phyloP scores from a whole-genome alignment of 2,329 filamentous ascomycete genomes.

The Arthroderma sp. region DNA sequence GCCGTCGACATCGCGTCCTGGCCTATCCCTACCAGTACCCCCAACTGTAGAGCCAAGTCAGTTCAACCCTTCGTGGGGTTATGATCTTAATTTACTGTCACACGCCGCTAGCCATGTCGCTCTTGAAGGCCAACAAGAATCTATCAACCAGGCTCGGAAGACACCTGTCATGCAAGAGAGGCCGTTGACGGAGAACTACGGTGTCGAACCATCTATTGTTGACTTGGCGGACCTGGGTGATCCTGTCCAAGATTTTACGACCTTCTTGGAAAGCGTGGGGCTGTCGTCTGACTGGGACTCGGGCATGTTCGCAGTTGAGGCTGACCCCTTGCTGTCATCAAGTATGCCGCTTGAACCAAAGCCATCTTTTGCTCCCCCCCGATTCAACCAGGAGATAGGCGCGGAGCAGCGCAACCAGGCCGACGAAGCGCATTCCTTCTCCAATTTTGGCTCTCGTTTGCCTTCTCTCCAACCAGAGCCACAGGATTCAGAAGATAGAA shows the following conservation, averaged over 20 bases:
- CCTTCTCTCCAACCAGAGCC: conserved; percentile 36
- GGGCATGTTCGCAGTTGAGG: conserved; percentile 25
- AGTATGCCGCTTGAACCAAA: conserved; percentile 25
- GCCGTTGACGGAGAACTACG: conserved; percentile 30
- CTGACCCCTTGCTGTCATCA: background rate
- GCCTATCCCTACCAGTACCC: conserved; percentile 25
- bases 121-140: conserved; percentile 32
- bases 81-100: conserved; percentile 36
- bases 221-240: conserved; percentile 35
- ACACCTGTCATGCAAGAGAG: conserved; percentile 22
- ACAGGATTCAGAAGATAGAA: conserved; percentile 31
- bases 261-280: conserved; percentile 37
- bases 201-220: conserved; percentile 32
- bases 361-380: conserved; percentile 16
- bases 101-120: conserved; percentile 38
- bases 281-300: conserved; percentile 38
- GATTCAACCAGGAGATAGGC: conserved; percentile 28
- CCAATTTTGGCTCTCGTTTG: conserved; percentile 35
- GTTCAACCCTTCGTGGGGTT: conserved; percentile 39
- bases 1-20: conserved; percentile 18
- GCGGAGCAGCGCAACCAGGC: conserved; percentile 24
- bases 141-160: conserved; percentile 20
- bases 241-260: conserved; percentile 36
- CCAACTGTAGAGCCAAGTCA: conserved; percentile 31
- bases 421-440: conserved; percentile 33